Evolutionary conservation across 106 monocot genomes (phyloP).

Genomic region (Agapanthus africanus): DNA sequence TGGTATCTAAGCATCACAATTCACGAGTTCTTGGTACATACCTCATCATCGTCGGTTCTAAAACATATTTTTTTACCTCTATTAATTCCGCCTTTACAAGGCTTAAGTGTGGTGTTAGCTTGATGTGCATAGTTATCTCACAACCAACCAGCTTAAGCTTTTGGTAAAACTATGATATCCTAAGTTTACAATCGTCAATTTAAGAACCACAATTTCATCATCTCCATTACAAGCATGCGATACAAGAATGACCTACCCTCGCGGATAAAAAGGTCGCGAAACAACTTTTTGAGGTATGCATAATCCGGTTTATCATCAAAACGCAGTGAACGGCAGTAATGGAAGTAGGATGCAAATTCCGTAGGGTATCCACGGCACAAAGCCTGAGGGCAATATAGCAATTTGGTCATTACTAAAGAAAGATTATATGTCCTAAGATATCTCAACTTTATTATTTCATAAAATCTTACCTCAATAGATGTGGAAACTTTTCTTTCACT

Average conservation of each 20-base stretch:
- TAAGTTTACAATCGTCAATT: too few species aligned
- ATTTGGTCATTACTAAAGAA: conserved; percentile 27
- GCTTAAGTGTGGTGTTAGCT: too few species aligned
- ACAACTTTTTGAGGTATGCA: conserved; percentile 62
- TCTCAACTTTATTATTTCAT: neutral
- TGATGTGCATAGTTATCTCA: too few species aligned
- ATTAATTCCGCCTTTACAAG: too few species aligned
- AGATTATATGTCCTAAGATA: too few species aligned
- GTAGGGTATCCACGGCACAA: conserved; percentile 55
- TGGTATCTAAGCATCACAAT: too few species aligned
- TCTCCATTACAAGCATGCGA: neutral
- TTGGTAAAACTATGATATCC: too few species aligned
- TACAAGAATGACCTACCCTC: conserved; percentile 37
- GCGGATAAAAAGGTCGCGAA: conserved; percentile 49
- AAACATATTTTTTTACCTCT: too few species aligned
- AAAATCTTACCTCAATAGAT: conserved; percentile 43
- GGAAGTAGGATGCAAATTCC: conserved; percentile 70
- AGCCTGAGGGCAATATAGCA: conserved; percentile 26
- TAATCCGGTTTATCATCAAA: conserved; percentile 74
- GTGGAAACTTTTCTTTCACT: conserved; percentile 53
- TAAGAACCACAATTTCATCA: too few species aligned
- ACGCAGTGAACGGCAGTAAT: conserved; percentile 52
- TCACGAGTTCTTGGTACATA: too few species aligned
- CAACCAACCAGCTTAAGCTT: too few species aligned
- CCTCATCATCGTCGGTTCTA: too few species aligned